A percentile compares a stretch with the other conserved stretches of the same genome.
Conservation (phyloP, 768 basidiomycete species). For the Antrodiella citrinella region DNA sequence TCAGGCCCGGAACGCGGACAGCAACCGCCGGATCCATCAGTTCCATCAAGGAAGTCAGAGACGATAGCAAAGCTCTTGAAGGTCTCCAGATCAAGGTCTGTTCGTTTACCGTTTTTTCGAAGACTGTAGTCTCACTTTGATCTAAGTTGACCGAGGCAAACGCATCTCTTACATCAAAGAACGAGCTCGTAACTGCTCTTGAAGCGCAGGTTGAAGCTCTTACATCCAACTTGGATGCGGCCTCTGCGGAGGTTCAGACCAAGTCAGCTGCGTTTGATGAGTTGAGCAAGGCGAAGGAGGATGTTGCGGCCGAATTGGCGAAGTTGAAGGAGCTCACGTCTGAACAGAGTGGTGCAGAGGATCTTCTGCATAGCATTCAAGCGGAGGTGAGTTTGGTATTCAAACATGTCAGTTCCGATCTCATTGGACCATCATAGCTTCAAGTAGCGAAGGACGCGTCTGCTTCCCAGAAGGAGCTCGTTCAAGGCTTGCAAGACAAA, state of each 20-base stretch:
- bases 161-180: conserved; percentile 46
- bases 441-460: conserved; percentile 35
- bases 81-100: conserved; percentile 56
- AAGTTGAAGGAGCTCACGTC: conserved; percentile 30
- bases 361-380: conserved; percentile 33
- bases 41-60: conserved; percentile 66
- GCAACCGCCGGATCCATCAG: conserved; percentile 54
- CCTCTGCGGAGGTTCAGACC: conserved; percentile 38
- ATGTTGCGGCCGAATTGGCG: conserved; percentile 40
- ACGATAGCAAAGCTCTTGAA: conserved; percentile 47
- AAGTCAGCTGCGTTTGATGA: conserved; percentile 36
- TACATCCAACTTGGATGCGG: conserved; percentile 39
- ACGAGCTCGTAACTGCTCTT: conserved; percentile 39
- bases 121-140: not conserved
- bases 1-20: conserved; percentile 32
- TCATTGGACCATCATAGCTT: conserved; percentile 33
- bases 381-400: conserved; percentile 54
- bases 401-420: too few relatives aligned
- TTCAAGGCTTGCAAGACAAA: conserved; percentile 42
- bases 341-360: conserved; percentile 19
- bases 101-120: not conserved
- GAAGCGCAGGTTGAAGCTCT: conserved; percentile 45
- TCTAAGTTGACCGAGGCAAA: conserved; percentile 53
- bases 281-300: conserved; percentile 40
- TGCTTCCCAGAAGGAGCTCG: conserved; percentile 34